Base-by-base conservation (phyloP, 352 stramenopile genomes). In the Phytophthora brassicae region DNA sequence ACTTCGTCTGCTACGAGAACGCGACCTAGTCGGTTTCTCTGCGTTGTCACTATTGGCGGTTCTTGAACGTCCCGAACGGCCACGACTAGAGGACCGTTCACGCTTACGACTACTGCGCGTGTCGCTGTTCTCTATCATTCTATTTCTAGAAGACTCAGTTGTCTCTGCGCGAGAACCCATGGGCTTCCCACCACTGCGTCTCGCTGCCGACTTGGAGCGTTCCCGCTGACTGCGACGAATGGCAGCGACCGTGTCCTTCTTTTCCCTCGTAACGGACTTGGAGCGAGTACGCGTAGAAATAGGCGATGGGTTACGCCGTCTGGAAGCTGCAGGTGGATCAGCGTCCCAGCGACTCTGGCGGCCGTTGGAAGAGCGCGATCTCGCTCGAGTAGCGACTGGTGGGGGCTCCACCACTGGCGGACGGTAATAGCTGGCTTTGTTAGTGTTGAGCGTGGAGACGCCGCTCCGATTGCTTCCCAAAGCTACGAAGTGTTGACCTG, bases 401-500 rank as follows among this genome's bases (percentile, higher is more conserved):
- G 45, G 19, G 11, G 46, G 36, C 36, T 67, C 61, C 0, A 60
- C 26, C 33, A 28, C 38, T 8, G 44, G 51, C 19, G 59, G 52
- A 5, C 59, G 51, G 39, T 75, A 67, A 39, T 67, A 80, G 16
- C 55, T 75, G 28, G 63, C 64, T 52, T 77, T 81, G 59, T 81
- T 80, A 2, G 61, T 72, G 46, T 77, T 80, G 24, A 59, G 46
- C 20, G 56, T 83, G 14, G 42, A 66, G 0, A 45, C 46, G 13
- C 50, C 56, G 9, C 50, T 28, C 4, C 54, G 44, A 17, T 72
- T 67, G 35, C 68, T 73, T 9, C 83, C 83, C 2, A 92, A 56
- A 12, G 75, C 47, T 33, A 88, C 72, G 29, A 90, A 79, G 39
- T 87, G 55, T 41, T 86, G 73, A 9, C 64, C 58, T 22, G 64